These are phyloP conservation scores for Coemansia sp. DNA, from an alignment of 192 early-diverging fungal genomes.

Conservation along the genomic window DNA sequence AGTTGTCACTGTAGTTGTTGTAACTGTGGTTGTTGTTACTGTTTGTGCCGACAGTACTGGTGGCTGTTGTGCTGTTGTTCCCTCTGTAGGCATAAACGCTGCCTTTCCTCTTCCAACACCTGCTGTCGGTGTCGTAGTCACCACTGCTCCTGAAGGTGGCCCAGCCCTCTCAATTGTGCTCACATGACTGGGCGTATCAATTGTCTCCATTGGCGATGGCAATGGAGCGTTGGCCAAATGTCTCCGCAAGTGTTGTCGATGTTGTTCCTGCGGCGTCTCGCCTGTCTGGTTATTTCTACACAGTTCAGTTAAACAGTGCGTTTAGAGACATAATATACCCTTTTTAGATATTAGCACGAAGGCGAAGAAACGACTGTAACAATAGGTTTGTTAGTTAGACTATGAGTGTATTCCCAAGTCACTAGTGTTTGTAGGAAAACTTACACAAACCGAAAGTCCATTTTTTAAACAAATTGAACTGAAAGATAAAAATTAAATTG, in stretches of 20 bases:
- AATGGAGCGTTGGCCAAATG: conserved; percentile 8
- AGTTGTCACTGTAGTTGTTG: conserved; percentile 78
- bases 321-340: not conserved
- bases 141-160: not conserved
- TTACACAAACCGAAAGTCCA: conserved; percentile 18
- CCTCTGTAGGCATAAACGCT: not conserved
- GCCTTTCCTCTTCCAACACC: conserved; percentile 1
- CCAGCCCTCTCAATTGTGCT: conserved; percentile 2
- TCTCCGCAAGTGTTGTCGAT: conserved; percentile 2
- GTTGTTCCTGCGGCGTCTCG: conserved; percentile 8
- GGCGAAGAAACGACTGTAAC: too few relatives aligned
- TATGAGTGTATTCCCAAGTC: too few relatives aligned
- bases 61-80: conserved; percentile 23
- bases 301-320: too few relatives aligned
- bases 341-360: too few relatives aligned
- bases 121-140: not conserved
- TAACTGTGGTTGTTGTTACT: conserved; percentile 70
- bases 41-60: conserved; percentile 59
- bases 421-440: not conserved
- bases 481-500: not conserved
- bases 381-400: too few relatives aligned
- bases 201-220: conserved; percentile 31
- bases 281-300: conserved; percentile 1
- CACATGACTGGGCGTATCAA: not conserved
- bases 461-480: not conserved